A percentile compares a stretch with the other conserved stretches of the same genome.
phyloP scores from a whole-genome alignment of 495 filamentous ascomycete species.

The Articulospora tetracladia region DNA sequence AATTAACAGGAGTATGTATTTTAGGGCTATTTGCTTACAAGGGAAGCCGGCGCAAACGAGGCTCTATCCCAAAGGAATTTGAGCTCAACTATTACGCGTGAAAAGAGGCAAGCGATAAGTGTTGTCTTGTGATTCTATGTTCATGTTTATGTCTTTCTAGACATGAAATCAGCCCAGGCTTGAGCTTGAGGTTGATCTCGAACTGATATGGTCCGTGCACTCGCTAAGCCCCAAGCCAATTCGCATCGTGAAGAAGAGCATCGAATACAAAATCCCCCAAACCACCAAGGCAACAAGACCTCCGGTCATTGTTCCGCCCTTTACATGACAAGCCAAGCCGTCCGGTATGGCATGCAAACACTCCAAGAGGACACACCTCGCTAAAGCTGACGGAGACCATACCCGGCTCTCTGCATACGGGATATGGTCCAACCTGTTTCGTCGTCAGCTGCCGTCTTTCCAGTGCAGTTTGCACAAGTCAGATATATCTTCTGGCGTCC shows the following conservation, averaged over 20 bases:
- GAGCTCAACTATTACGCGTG: too few relatives aligned
- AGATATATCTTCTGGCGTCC: neutral
- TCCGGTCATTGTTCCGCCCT: slow-evolving; percentile 13
- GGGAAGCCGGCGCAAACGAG: too few relatives aligned
- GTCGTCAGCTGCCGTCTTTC: neutral
- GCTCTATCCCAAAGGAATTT: too few relatives aligned
- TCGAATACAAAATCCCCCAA: neutral
- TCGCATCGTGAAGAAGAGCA: neutral
- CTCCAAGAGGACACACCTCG: neutral
- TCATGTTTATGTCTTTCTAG: too few relatives aligned
- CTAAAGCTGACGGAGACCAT: neutral
- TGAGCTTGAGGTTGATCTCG: neutral
- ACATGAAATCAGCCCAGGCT: neutral
- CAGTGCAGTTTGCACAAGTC: neutral
- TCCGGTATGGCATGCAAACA: slow-evolving; percentile 6
- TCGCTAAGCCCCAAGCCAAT: neutral
- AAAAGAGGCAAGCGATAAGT: too few relatives aligned
- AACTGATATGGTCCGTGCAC: neutral
- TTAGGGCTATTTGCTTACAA: too few relatives aligned
- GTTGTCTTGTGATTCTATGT: too few relatives aligned
- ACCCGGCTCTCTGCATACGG: neutral
- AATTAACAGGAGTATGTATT: too few relatives aligned
- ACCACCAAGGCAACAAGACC: neutral
- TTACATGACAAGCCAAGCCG: slow-evolving; percentile 18
- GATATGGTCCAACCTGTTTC: neutral